phyloP scores from a whole-genome alignment of 352 stramenopile species.

The Phytophthora syringae region DNA sequence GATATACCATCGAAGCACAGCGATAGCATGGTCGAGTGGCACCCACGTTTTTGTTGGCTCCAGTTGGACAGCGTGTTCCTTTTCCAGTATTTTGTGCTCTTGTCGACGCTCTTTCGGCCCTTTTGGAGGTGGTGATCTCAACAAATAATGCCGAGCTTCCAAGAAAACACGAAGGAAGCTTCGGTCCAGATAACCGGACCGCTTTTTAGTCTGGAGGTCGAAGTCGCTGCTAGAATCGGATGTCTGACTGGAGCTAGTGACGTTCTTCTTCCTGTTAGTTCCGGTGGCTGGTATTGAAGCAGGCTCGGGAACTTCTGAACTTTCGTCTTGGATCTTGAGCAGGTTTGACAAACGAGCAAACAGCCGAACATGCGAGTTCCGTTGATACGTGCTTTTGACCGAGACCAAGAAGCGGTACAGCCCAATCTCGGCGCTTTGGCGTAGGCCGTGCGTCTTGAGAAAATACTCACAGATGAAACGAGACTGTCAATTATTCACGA shows the following conservation, averaged over 20 bases:
- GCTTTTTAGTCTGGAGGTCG: conserved; percentile 13
- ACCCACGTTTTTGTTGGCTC: conserved; percentile 67
- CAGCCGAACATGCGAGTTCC: conserved; percentile 59
- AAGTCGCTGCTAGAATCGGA: conserved; percentile 1
- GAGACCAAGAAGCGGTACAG: conserved; percentile 79
- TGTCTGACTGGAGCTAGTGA: conserved; percentile 3
- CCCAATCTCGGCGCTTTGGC: conserved; percentile 68
- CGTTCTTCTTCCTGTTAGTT: conserved; percentile 14
- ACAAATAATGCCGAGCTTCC: conserved; percentile 53
- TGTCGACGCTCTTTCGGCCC: conserved; percentile 11
- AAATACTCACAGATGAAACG: conserved; percentile 80
- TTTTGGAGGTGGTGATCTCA: conserved; percentile 38
- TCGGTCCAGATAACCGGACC: conserved; percentile 50
- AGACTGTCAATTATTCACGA: conserved; percentile 34
- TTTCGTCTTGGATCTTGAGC: conserved; percentile 34
- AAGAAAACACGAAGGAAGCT: conserved; percentile 77
- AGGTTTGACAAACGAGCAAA: conserved; percentile 75
- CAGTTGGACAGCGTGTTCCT: conserved; percentile 59
- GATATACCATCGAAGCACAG: conserved; percentile 68
- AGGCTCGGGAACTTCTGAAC: conserved; percentile 1
- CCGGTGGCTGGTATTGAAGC: not conserved
- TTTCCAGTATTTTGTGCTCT: not conserved
- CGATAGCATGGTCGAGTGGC: conserved; percentile 65
- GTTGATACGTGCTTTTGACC: conserved; percentile 59
- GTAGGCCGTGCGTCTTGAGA: conserved; percentile 67